Evolutionary conservation across 2,329 filamentous ascomycete species (phyloP).

Genomic region (Sclerotinia sclerotiorum): DNA sequence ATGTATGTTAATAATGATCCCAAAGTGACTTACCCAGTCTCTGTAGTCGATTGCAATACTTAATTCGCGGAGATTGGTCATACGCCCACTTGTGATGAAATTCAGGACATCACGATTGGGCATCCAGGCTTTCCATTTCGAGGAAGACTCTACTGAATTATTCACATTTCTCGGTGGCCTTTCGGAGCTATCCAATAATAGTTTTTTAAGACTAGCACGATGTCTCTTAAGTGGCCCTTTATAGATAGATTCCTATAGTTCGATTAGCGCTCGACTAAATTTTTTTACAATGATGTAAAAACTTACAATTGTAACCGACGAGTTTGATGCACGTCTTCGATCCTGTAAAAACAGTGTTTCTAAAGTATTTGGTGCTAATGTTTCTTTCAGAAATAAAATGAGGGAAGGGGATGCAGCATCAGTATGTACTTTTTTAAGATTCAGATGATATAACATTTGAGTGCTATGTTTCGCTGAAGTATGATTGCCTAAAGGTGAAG

Average conservation of each 20-base stretch:
- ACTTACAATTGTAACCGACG: conserved; percentile 57
- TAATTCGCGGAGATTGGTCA: conserved; percentile 69
- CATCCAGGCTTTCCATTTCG: conserved; percentile 68
- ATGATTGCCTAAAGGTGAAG: conserved; percentile 39
- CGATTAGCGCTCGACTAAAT: conserved; percentile 20
- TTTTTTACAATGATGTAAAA: neutral
- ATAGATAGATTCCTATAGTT: conserved; percentile 61
- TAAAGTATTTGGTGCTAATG: conserved; percentile 74
- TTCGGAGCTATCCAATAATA: conserved; percentile 71
- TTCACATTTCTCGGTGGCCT: conserved; percentile 45
- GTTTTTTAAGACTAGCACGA: conserved; percentile 65
- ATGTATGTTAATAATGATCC: neutral
- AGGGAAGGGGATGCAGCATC: conserved; percentile 68
- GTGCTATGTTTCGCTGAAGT: conserved; percentile 39
- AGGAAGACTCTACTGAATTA: conserved; percentile 42
- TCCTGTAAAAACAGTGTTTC: conserved; percentile 79
- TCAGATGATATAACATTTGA: conserved; percentile 58
- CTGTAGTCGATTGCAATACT: conserved; percentile 71
- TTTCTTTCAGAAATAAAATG: conserved; percentile 73
- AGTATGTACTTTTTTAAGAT: conserved; percentile 72
- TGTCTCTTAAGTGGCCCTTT: conserved; percentile 69
- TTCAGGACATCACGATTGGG: conserved; percentile 66
- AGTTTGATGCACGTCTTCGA: conserved; percentile 49
- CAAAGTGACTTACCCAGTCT: conserved; percentile 68
- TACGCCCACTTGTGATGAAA: conserved; percentile 74